Evolutionary conservation across 1,284 basidiomycete species (phyloP), one percentile per base, ranked within the genome.

Genomic region (Mrakiaceae sp.): DNA sequence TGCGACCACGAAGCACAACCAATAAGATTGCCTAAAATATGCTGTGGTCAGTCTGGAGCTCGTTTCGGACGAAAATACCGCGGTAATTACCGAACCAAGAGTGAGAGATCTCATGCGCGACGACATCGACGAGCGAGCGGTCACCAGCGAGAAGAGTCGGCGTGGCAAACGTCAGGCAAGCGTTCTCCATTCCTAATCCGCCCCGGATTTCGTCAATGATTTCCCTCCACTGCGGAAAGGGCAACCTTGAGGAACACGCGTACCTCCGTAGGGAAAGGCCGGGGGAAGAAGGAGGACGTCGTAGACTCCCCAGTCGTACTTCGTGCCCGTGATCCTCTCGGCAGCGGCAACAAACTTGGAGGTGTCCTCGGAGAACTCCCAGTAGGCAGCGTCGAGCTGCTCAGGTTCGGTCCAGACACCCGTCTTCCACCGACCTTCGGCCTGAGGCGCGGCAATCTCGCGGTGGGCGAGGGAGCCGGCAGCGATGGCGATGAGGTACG

Each of bases 281-380:
- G 91, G 87, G 0, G 95, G 95, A 7, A 97, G 80, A n/a, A 98
- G 87, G 44, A 98, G 80, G 6, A 94, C 77, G 74, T 97, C 93
- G 72, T 93, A 97, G 3, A 93, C 86, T 2, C 88, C 88, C 78
- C 95, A 98, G 75, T 54, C 27, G 43, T 98, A 98, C 0, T 83
- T 79, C 0, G 81, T 82, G 2, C 69, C 68, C 3, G 90, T 81
- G 51, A 92, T 75, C 49, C 78, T 79, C 74, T 96, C 92, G 56
- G 90, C 91, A 11, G 40, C 11, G 1, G 27, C 44, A 44, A 67
- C 74, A 67, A 61, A 88, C 86, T 80, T 84, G 27, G 84, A 82
- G 0, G 89, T 88, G 71, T 94, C 90, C 70, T 87, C 84, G 68
- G 84, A 85, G 72, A 96, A 95, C 75, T 96, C 92, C 85, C 86